Conservation (phyloP, 2,329 filamentous ascomycete species). For the Exserohilum turcica region DNA sequence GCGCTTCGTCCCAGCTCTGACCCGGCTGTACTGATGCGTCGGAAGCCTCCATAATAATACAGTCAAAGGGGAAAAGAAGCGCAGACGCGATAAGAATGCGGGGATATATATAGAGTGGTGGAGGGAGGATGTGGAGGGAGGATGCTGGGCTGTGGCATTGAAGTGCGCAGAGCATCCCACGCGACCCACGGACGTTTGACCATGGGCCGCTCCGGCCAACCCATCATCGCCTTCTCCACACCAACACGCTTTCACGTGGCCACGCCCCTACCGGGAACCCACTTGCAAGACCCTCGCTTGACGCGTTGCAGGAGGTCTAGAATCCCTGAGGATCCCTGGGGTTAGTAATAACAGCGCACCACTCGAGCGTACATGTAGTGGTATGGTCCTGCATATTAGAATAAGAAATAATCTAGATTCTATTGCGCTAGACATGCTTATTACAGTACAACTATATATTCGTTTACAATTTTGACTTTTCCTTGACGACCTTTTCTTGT, state of each 20-base stretch:
- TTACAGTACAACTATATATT: constrained; percentile 6
- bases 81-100: not conserved
- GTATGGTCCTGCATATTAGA: no score
- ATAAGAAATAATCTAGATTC: not conserved
- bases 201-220: constrained; percentile 12
- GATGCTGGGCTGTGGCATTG: constrained; percentile 1
- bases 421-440: constrained; percentile 11
- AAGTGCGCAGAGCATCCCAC: constrained; percentile 5
- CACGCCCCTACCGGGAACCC: not conserved
- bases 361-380: not conserved
- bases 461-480: constrained; percentile 47
- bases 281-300: not conserved
- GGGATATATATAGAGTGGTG: not conserved
- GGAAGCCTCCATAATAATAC: constrained; percentile 22
- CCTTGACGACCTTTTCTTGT: constrained; percentile 43
- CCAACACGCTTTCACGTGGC: constrained; percentile 27
- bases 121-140: constrained; percentile 11
- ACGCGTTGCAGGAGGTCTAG: not conserved
- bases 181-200: constrained; percentile 9
- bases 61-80: not conserved
- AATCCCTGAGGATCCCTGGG: not conserved
- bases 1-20: constrained; percentile 47
- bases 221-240: constrained; percentile 9
- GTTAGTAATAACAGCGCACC: no score
- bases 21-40: constrained; percentile 21